Conservation (phyloP, 768 basidiomycete genomes). For the Leccinum rimulosum region DNA sequence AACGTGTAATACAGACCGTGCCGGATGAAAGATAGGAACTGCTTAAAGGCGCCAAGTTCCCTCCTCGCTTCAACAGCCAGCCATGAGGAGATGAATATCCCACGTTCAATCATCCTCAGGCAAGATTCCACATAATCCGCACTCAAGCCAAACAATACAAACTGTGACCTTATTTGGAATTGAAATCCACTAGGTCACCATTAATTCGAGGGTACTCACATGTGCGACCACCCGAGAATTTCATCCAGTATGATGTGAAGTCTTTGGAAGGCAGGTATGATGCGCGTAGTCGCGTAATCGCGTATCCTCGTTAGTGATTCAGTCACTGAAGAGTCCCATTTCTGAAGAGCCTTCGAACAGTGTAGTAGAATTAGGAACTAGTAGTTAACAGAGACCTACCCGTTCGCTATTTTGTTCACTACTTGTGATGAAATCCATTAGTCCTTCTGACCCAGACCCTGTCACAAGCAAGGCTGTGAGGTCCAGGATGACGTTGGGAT, state of each 20-base stretch:
- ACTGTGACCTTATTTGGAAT: slow-evolving; percentile 49
- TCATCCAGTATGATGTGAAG: slow-evolving; percentile 75
- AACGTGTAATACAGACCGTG: slow-evolving; percentile 50
- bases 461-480: slow-evolving; percentile 69
- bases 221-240: slow-evolving; percentile 70
- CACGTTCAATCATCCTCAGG: slow-evolving; percentile 50
- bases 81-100: slow-evolving; percentile 66
- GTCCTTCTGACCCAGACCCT: slow-evolving; percentile 66
- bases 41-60: slow-evolving; percentile 70
- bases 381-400: slow-evolving; percentile 39
- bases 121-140: slow-evolving; percentile 50
- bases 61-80: slow-evolving; percentile 62
- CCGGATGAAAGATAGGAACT: slow-evolving; percentile 76
- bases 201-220: slow-evolving; percentile 46
- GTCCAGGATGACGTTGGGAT: slow-evolving; percentile 65
- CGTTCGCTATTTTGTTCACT: slow-evolving; percentile 81
- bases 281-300: slow-evolving; percentile 66
- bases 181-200: slow-evolving; percentile 7
- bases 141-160: slow-evolving; percentile 52
- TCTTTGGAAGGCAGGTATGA: slow-evolving; percentile 75
- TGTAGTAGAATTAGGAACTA: slow-evolving; percentile 22
- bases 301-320: slow-evolving; percentile 72
- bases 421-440: slow-evolving; percentile 73
- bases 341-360: slow-evolving; percentile 62
- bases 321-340: slow-evolving; percentile 75